Base-by-base conservation (phyloP, 129 eudicot species). In the Artemisia annua region DNA sequence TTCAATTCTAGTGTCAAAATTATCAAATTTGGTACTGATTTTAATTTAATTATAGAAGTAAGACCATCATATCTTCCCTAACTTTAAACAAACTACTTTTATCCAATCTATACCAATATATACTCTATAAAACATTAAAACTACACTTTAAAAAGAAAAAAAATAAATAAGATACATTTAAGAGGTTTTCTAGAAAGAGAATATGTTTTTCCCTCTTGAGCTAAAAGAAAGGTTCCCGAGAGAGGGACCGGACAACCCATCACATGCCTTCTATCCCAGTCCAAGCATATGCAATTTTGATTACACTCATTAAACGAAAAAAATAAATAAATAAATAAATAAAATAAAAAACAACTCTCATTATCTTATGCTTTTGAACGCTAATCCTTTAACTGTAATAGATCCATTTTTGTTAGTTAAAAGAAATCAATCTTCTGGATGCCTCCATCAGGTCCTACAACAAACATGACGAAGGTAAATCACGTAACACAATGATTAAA, bases 171-270 rank as follows among this genome's bases (percentile, higher is more conserved):
- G 3, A 2, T 13, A 12, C 0, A 59, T 46, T 24, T 16, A 11
- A 11, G 24, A 70, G 4, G n/a, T 12, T 70, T 55, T 54, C 30
- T 57, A 57, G 67, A 71, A 49, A 71, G 3, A 55, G 50, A 53
- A 72, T 70, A 22, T 60, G 48, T 61, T 48, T 52, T 63, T 72
- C 49, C 52, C 69, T 26, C 53, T 46, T 50, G 16, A n/a, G 67
- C 48, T 57, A 72, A 10, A 57, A 58, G 26, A 22, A 72, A 20
- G 67, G 57, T 58, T 66, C 76, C 67, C 11, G 44, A 30, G 64
- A 3, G 17, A 70, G 75, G 75, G 75, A 54, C 65, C 65, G 13
- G 52, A 70, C 76, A 48, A 59, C 68, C 58, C 48, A 59, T 59
- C 22, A 44, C 28, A 60, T 72, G 59, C 69, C 68, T 72, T 58